These are phyloP conservation scores for Monilinia vaccinii-corymbosi DNA, from an alignment of 2,329 filamentous ascomycete species.

Conservation along the genomic window DNA sequence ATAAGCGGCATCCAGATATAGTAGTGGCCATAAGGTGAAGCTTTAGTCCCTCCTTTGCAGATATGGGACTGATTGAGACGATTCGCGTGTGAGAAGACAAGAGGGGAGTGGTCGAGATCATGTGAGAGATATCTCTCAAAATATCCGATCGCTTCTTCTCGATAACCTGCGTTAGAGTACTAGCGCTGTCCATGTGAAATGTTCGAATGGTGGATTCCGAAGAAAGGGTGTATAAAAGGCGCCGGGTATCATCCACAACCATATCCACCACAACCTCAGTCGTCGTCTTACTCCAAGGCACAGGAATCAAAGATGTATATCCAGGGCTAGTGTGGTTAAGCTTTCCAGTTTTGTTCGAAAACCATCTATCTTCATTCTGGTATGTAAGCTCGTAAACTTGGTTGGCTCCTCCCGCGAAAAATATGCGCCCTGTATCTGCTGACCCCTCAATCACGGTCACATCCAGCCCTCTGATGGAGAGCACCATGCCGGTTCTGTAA, in stretches of 20 bases:
- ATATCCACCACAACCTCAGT: slow-evolving; percentile 67
- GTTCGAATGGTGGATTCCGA: slow-evolving; percentile 81
- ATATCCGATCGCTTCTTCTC: slow-evolving; percentile 52
- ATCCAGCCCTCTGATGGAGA: slow-evolving; percentile 66
- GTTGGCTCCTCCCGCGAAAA: slow-evolving; percentile 78
- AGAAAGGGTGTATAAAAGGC: slow-evolving; percentile 84
- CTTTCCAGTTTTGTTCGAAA: slow-evolving; percentile 77
- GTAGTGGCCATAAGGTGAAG: slow-evolving; percentile 87
- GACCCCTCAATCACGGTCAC: slow-evolving; percentile 75
- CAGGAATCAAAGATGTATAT: slow-evolving; percentile 51
- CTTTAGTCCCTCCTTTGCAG: slow-evolving; percentile 67
- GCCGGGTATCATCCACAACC: slow-evolving; percentile 78
- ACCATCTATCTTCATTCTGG: slow-evolving; percentile 96
- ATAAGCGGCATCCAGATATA: slow-evolving; percentile 81
- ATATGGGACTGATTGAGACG: slow-evolving; percentile 78
- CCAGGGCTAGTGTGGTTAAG: slow-evolving; percentile 77
- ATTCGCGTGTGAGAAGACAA: slow-evolving; percentile 63
- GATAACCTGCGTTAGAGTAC: slow-evolving; percentile 54
- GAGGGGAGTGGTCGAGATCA: slow-evolving; percentile 65
- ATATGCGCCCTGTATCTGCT: slow-evolving; percentile 73
- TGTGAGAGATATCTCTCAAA: slow-evolving; percentile 71
- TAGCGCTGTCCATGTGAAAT: slow-evolving; percentile 69
- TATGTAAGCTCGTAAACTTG: slow-evolving; percentile 93
- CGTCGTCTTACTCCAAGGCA: slow-evolving; percentile 41
- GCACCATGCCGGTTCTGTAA: slow-evolving; percentile 81